These are phyloP conservation scores for Zygnema cylindricum DNA, from an alignment of 139 green algal genomes.

Conservation along the genomic window DNA sequence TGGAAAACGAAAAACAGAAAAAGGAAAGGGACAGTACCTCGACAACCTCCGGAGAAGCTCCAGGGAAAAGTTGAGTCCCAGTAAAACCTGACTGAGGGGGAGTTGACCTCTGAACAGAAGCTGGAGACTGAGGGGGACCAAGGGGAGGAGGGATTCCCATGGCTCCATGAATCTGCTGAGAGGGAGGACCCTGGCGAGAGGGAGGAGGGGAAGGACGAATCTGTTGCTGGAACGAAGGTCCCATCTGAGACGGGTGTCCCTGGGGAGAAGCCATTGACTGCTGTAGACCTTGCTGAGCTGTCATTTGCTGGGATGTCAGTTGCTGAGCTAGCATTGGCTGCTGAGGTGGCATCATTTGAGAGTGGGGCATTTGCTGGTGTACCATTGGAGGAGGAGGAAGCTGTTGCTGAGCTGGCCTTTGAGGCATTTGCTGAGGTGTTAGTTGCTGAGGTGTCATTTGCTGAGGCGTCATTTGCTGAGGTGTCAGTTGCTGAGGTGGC, in stretches of 20 bases:
- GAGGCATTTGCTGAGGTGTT: background rate
- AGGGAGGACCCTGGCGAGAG: background rate
- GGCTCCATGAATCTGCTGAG: background rate
- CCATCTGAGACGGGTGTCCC: background rate
- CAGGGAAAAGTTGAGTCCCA: background rate
- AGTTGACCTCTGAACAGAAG: background rate
- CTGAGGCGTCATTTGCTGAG: slow-evolving; percentile 8
- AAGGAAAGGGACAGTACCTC: background rate
- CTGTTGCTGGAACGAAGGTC: background rate
- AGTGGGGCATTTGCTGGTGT: background rate
- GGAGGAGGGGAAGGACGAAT: background rate
- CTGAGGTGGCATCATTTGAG: background rate
- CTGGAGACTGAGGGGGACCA: background rate
- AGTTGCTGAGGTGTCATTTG: slow-evolving; percentile 1
- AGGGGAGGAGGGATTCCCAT: background rate
- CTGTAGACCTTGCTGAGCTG: background rate
- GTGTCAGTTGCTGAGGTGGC: background rate
- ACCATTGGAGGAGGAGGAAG: background rate
- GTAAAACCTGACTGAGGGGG: background rate
- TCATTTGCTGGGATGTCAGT: background rate
- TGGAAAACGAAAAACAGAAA: too few species aligned
- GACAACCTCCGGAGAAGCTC: background rate
- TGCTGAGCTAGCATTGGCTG: background rate
- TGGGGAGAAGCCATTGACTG: background rate
- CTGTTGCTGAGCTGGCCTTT: slow-evolving; percentile 29